Evolutionary conservation across 2,329 filamentous ascomycete genomes (phyloP), one percentile per base, ranked within the genome.

Genomic region (Diaporthe batatas): DNA sequence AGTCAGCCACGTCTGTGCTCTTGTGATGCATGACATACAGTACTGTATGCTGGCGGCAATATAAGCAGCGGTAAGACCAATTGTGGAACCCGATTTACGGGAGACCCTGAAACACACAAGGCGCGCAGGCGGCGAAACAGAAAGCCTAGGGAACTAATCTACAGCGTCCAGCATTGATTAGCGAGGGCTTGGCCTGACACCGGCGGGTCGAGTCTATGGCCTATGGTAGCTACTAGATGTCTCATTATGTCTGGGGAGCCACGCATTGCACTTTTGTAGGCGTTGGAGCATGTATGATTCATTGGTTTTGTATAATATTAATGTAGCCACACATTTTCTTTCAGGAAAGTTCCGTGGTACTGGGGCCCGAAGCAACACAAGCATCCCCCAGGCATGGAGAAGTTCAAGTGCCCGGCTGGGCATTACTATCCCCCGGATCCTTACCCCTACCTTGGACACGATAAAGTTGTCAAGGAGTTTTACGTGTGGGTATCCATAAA

Each of bases 1-100:
- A 65, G 44, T 65, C 62, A 51, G 62, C 62, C 18, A 36, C 21
- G 44, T 65, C 62, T 65, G 62, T 65, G 44, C 62, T 65, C 29
- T 10, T 6, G 16, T 16, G 14, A 51, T 51, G 29, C 62, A 65
- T 65, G 44, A 65, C 62, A 65, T 65, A 39, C 11, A 29, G n/a
- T 29, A 29, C 29, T 3, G 29, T 29, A 65, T 36, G 7, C 62
- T 12, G 62, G 44, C 21, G 44, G 36, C 7, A 6, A 21, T 65
- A n/a, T 36, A 36, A 8, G 11, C 62, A 36, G 6, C 42, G 44
- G 21, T 65, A 51, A 23, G 29, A 10, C 44, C 29, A 18, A 18
- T 29, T 6, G 4, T 32, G 25, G 16, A 12, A 14, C 57, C 54
- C 29, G 36, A 29, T 21, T 29, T 8, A 44, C 57, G 57, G 57